These are phyloP conservation scores for Primulina eburnea DNA, from an alignment of 257 asterid species.

Conservation along the genomic window DNA sequence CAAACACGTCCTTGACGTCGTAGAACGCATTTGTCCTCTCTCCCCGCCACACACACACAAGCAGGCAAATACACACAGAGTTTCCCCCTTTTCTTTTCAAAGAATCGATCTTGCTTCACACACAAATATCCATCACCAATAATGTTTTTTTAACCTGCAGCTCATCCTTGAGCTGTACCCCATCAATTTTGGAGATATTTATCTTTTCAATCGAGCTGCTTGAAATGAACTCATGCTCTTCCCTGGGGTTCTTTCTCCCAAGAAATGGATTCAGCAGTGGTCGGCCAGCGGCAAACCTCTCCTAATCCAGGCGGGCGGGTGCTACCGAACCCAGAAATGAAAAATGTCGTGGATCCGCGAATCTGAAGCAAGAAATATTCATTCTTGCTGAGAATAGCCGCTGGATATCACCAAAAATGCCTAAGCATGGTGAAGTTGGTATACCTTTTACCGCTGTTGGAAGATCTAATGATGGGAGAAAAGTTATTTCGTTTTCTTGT, in stretches of 20 bases:
- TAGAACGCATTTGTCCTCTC: no score
- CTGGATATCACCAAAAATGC: slow-evolving; percentile 37
- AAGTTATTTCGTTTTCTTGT: slow-evolving; percentile 44
- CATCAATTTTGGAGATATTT: not conserved
- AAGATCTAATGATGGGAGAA: slow-evolving; percentile 44
- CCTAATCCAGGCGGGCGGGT: slow-evolving; percentile 25
- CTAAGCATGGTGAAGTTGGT: slow-evolving; percentile 31
- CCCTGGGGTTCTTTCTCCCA: slow-evolving; percentile 12
- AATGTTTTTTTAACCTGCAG: not conserved
- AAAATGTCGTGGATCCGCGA: slow-evolving; percentile 39
- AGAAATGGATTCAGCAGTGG: slow-evolving; percentile 43
- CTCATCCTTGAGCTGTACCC: slow-evolving; percentile 23
- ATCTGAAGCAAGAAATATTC: slow-evolving; percentile 44
- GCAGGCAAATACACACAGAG: not conserved
- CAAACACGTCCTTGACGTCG: no score
- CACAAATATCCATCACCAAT: not conserved
- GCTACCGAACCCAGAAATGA: slow-evolving; percentile 29
- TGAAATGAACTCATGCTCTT: slow-evolving; percentile 41
- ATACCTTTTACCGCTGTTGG: slow-evolving; percentile 32
- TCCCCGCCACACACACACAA: not conserved
- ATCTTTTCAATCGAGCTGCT: slow-evolving; percentile 39
- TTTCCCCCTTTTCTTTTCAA: not conserved
- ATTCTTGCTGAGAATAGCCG: slow-evolving; percentile 23
- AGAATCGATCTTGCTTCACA: not conserved
- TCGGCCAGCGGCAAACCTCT: slow-evolving; percentile 29